Percentiles rank a stretch among this genome's conserved stretches.
phyloP scores from a whole-genome alignment of 805 yeast genomes.

The Metschnikowia kunwiensis region DNA sequence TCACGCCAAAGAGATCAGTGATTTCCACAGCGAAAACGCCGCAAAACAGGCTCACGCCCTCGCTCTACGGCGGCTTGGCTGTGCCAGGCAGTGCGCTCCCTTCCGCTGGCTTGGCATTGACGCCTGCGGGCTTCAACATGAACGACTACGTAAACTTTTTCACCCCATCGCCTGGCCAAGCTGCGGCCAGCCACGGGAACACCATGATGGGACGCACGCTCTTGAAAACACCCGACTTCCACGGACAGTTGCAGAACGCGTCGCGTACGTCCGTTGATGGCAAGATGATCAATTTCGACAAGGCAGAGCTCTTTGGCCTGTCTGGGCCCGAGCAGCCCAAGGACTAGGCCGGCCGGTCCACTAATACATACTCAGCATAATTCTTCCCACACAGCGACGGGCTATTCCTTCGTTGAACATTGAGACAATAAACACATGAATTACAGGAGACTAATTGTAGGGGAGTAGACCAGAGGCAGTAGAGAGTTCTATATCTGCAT shows the following conservation, averaged over 20 bases:
- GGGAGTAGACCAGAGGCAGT: too few species aligned
- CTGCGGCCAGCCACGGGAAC: conserved; percentile 26
- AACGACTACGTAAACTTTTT: conserved; percentile 77
- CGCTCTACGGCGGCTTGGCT: conserved; percentile 27
- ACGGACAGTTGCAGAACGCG: conserved; percentile 24
- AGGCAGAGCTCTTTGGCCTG: conserved; percentile 27
- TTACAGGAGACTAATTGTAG: too few species aligned
- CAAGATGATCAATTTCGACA: conserved; percentile 43
- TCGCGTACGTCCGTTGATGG: conserved; percentile 32
- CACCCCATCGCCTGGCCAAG: conserved; percentile 70
- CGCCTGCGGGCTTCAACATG: conserved; percentile 75
- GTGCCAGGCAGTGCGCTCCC: conserved; percentile 32
- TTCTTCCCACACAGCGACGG: too few species aligned
- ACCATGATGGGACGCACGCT: conserved; percentile 18
- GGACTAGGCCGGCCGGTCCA: conserved; percentile 18
- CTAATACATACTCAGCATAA: too few species aligned
- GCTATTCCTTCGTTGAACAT: too few species aligned
- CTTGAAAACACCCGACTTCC: conserved; percentile 42
- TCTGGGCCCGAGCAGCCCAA: conserved; percentile 12
- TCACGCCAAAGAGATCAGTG: conserved; percentile 40
- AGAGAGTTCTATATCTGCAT: too few species aligned
- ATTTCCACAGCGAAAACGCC: conserved; percentile 32
- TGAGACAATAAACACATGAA: too few species aligned
- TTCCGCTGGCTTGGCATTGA: conserved; percentile 41
- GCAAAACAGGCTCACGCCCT: conserved; percentile 41